A percentile compares a stretch with the other conserved stretches of the same genome.
These are phyloP conservation scores for Immersiporthe knoxdaviesiana DNA, from an alignment of 2,329 filamentous ascomycete species.

Conservation along the genomic window DNA sequence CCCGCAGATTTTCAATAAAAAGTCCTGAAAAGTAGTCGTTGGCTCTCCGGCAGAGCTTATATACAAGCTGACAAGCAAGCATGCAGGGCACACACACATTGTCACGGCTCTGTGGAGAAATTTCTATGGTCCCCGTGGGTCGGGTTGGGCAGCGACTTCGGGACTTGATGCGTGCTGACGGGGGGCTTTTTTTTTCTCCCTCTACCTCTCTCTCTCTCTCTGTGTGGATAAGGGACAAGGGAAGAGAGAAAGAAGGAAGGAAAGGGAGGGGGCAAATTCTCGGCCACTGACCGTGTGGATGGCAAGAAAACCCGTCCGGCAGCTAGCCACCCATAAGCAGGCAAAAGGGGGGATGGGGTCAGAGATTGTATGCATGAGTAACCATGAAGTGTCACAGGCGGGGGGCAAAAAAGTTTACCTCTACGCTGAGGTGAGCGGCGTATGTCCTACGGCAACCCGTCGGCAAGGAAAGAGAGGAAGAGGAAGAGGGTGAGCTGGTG, in stretches of 20 bases:
- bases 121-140: background rate
- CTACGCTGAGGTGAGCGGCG: background rate
- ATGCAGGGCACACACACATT: background rate
- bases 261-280: too few relatives aligned
- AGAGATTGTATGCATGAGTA: background rate
- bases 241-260: background rate
- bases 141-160: constrained; percentile 3
- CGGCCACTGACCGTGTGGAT: too few relatives aligned
- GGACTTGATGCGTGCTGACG: background rate
- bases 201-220: too few relatives aligned
- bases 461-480: too few relatives aligned
- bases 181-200: too few relatives aligned
- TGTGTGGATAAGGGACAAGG: too few relatives aligned
- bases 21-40: background rate
- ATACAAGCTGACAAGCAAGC: too few relatives aligned
- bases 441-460: background rate
- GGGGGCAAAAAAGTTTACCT: background rate
- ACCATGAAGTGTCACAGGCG: background rate
- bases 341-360: too few relatives aligned
- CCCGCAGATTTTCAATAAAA: constrained; percentile 3
- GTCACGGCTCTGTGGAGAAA: background rate
- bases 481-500: too few relatives aligned
- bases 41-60: background rate
- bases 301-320: too few relatives aligned
- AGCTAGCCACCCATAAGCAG: too few relatives aligned